phyloP scores from a whole-genome alignment of 352 stramenopile genomes.

The Pythium brachiatum region DNA sequence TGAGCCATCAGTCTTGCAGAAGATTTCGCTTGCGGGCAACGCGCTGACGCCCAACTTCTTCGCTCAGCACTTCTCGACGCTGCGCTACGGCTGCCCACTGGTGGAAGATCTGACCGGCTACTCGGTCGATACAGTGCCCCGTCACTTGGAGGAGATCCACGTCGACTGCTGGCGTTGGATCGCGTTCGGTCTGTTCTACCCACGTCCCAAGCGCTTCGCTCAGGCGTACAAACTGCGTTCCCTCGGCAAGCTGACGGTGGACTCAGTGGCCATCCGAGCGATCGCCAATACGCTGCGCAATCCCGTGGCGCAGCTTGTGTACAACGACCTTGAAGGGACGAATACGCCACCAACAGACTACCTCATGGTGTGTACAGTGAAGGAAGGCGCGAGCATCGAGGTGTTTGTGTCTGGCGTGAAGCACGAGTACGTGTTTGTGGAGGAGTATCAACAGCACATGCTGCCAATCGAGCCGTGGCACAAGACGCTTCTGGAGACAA shows the following conservation, averaged over 20 bases:
- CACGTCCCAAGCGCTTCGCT: background rate
- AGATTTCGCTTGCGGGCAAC: background rate
- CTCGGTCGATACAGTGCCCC: background rate
- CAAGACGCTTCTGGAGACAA: background rate
- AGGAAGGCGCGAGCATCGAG: background rate
- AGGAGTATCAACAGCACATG: background rate
- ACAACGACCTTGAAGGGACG: too few species aligned
- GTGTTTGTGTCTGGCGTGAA: background rate
- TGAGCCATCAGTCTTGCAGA: background rate
- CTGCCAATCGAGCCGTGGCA: background rate
- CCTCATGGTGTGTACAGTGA: conserved; percentile 6
- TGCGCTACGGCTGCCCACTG: background rate
- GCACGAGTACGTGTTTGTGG: too few species aligned
- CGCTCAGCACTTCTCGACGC: background rate
- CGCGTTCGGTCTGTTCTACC: background rate
- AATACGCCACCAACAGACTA: background rate
- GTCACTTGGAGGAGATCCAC: background rate
- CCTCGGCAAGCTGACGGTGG: background rate
- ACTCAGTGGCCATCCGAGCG: too few species aligned
- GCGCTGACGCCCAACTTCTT: background rate
- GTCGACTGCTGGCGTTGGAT: too few species aligned
- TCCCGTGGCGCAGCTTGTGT: too few species aligned
- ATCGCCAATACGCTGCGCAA: too few species aligned
- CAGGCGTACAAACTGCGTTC: background rate
- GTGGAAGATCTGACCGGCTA: background rate